Evolutionary conservation across 371 early-diverging fungal species (phyloP).

Genomic region (Syncephalis plumigaleata): DNA sequence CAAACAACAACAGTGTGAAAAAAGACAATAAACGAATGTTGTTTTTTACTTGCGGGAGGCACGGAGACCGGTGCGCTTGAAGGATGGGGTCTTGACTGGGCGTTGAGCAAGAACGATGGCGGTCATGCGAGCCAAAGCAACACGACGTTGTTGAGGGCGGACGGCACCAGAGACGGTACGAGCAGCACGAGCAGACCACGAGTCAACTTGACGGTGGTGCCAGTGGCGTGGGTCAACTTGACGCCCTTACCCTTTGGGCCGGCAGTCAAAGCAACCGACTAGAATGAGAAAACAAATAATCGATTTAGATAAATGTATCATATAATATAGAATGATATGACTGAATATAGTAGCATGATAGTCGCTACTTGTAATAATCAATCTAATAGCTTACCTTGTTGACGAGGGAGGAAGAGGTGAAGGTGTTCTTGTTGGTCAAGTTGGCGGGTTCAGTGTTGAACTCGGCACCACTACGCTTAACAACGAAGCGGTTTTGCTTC

Average conservation of each 20-base stretch:
- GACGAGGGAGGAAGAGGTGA: slow-evolving; percentile 75
- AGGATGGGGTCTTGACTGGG: slow-evolving; percentile 30
- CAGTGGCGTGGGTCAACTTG: neutral
- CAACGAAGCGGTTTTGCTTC: slow-evolving; percentile 73
- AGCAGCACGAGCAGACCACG: neutral
- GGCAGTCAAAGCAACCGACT: neutral
- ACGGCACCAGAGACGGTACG: neutral
- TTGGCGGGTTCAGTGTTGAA: slow-evolving; percentile 69
- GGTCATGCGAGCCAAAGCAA: slow-evolving; percentile 67
- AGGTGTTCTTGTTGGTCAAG: slow-evolving; percentile 67
- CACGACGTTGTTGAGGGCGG: slow-evolving; percentile 15
- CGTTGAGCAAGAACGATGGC: slow-evolving; percentile 46
- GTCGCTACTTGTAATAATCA: too few relatives aligned
- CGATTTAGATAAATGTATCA: too few relatives aligned
- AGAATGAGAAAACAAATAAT: neutral
- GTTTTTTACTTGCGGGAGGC: slow-evolving; percentile 5
- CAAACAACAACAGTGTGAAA: too few relatives aligned
- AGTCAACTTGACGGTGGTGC: neutral
- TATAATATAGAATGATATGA: too few relatives aligned
- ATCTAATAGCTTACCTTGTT: slow-evolving; percentile 49
- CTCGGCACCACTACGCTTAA: slow-evolving; percentile 68
- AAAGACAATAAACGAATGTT: neutral
- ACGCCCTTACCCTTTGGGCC: neutral
- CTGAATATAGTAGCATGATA: too few relatives aligned
- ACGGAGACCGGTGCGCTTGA: slow-evolving; percentile 29